Evolutionary conservation across 108 stramenopile species (phyloP).

Genomic region (Cylindrotheca closterium): DNA sequence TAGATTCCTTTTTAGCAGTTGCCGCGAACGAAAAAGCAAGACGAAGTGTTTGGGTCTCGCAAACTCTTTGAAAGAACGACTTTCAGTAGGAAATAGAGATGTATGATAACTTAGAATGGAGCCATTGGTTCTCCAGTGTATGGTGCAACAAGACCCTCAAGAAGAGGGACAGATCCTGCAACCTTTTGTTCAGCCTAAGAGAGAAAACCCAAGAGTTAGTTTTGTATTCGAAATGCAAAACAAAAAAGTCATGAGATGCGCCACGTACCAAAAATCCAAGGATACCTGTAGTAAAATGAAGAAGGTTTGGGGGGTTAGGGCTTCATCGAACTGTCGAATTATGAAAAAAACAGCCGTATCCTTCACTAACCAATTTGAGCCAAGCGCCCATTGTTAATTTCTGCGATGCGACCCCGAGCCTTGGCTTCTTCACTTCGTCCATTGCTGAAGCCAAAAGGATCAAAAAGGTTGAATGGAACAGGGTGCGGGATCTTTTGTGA

Average conservation of each 20-base stretch:
- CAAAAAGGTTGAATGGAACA: constrained; percentile 74
- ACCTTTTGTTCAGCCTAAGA: constrained; percentile 70
- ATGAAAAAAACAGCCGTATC: too few species aligned
- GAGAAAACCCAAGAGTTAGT: too few species aligned
- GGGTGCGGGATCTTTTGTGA: constrained; percentile 64
- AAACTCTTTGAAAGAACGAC: too few species aligned
- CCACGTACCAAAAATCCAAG: constrained; percentile 68
- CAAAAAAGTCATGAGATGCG: too few species aligned
- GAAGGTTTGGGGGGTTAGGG: too few species aligned
- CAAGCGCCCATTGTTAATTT: constrained; percentile 80
- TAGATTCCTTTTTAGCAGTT: too few species aligned
- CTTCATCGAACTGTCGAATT: too few species aligned
- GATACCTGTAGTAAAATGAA: too few species aligned
- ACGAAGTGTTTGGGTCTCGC: too few species aligned
- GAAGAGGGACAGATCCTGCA: constrained; percentile 70
- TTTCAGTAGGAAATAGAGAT: not conserved
- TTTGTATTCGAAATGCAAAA: too few species aligned
- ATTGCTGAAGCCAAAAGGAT: constrained; percentile 64
- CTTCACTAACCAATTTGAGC: constrained; percentile 79
- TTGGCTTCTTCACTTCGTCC: constrained; percentile 57
- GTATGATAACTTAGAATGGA: constrained; percentile 29
- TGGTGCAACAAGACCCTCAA: constrained; percentile 59
- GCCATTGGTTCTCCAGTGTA: constrained; percentile 73
- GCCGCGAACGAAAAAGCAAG: too few species aligned
- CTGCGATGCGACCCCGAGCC: constrained; percentile 55